These are phyloP conservation scores for Fennellomyces sp. DNA, from an alignment of 371 early-diverging fungal species.

Conservation along the genomic window DNA sequence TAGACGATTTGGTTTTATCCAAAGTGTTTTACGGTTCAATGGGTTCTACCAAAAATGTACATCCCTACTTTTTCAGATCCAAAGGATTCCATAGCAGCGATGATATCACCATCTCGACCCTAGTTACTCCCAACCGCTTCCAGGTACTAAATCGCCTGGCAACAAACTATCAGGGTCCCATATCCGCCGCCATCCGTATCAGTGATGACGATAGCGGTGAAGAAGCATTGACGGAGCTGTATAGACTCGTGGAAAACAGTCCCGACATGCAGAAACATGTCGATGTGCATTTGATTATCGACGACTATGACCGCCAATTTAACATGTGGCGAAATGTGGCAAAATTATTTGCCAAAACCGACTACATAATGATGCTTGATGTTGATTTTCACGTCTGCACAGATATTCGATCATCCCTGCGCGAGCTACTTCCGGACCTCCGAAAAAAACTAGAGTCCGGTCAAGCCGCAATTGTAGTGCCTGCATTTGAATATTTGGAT, in stretches of 20 bases:
- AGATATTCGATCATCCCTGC: slow-evolving; percentile 36
- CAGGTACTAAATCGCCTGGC: slow-evolving; percentile 53
- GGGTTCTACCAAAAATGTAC: slow-evolving; percentile 62
- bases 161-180: slow-evolving; percentile 55
- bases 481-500: slow-evolving; percentile 55
- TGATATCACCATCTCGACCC: slow-evolving; percentile 64
- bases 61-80: slow-evolving; percentile 62
- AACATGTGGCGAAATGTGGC: slow-evolving; percentile 65
- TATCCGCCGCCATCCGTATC: slow-evolving; percentile 54
- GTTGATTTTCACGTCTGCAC: slow-evolving; percentile 59
- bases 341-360: slow-evolving; percentile 53
- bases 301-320: slow-evolving; percentile 52
- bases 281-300: slow-evolving; percentile 56
- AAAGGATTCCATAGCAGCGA: slow-evolving; percentile 43
- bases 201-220: slow-evolving; percentile 33
- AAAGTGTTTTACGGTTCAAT: slow-evolving; percentile 65
- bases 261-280: slow-evolving; percentile 40
- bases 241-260: slow-evolving; percentile 27
- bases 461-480: slow-evolving; percentile 48
- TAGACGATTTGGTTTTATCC: slow-evolving; percentile 54
- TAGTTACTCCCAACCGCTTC: slow-evolving; percentile 62
- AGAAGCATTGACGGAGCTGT: slow-evolving; percentile 24
- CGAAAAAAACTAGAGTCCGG: slow-evolving; percentile 34
- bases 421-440: slow-evolving; percentile 25
- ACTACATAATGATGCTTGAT: slow-evolving; percentile 61